A percentile compares a stretch with the other conserved stretches of the same genome.
Conservation (phyloP, 2,329 filamentous ascomycete species). For the Bipolaris cookei region DNA sequence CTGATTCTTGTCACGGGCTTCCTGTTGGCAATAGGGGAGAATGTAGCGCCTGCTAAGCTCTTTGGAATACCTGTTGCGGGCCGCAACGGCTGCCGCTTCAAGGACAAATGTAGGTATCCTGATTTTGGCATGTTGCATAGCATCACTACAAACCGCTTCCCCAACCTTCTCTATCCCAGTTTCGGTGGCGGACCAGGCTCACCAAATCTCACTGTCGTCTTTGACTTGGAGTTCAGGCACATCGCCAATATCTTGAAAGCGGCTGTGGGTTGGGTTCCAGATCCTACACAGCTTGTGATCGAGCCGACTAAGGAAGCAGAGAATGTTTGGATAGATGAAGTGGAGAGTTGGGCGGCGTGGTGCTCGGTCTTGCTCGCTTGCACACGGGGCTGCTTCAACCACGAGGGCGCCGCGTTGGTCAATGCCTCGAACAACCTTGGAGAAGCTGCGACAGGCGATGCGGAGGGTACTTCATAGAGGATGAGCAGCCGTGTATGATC, state of each 20-base stretch:
- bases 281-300: conserved; percentile 3
- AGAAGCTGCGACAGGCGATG: conserved; percentile 6
- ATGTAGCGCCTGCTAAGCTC: conserved; percentile 28
- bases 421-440: background rate
- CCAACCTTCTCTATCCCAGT: conserved; percentile 22
- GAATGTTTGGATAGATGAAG: conserved; percentile 12
- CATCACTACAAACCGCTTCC: conserved; percentile 20
- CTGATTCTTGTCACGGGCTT: conserved; percentile 56
- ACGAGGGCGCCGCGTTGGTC: conserved; percentile 6
- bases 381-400: conserved; percentile 23
- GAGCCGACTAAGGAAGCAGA: conserved; percentile 15
- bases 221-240: conserved; percentile 6
- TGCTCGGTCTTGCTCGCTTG: conserved; percentile 14
- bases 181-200: conserved; percentile 1
- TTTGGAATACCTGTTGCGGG: conserved; percentile 50
- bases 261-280: background rate
- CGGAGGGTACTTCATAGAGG: conserved; percentile 10
- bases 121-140: conserved; percentile 53
- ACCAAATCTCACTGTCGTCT: conserved; percentile 3
- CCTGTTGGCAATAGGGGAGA: conserved; percentile 18
- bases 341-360: conserved; percentile 11
- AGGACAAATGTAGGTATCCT: conserved; percentile 54
- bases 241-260: conserved; percentile 4
- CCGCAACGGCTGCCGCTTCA: conserved; percentile 52
- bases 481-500: conserved; percentile 13